Evolutionary conservation across 768 basidiomycete genomes (phyloP).

Genomic region (Rhizopogon rudus): DNA sequence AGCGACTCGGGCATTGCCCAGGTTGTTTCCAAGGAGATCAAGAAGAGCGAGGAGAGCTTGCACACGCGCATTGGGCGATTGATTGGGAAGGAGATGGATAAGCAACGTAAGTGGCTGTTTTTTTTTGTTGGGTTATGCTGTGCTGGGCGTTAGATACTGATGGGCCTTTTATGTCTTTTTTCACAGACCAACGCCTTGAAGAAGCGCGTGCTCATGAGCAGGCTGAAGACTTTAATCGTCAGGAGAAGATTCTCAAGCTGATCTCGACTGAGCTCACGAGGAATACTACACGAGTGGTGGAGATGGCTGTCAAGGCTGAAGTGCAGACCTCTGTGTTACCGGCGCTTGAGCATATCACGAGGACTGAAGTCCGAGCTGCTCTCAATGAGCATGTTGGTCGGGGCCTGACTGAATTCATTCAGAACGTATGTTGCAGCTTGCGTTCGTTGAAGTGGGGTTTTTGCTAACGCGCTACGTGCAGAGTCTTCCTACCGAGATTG

Average conservation of each 20-base stretch:
- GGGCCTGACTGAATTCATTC: constrained; percentile 67
- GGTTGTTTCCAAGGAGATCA: constrained; percentile 70
- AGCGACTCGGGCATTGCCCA: constrained; percentile 55
- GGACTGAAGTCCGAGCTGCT: constrained; percentile 72
- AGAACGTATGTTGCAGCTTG: constrained; percentile 44
- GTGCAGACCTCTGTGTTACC: constrained; percentile 83
- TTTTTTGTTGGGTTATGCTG: constrained; percentile 4
- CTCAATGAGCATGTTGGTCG: constrained; percentile 75
- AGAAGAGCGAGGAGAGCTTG: constrained; percentile 76
- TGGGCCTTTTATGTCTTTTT: constrained; percentile 2
- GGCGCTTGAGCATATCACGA: constrained; percentile 76
- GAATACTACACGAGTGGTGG: constrained; percentile 85
- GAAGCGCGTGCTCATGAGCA: constrained; percentile 76
- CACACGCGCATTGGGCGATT: constrained; percentile 73
- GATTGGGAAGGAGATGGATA: constrained; percentile 85
- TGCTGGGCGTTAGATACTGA: not conserved
- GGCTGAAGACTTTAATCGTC: constrained; percentile 74
- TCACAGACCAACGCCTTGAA: constrained; percentile 75
- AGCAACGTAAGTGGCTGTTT: constrained; percentile 59
- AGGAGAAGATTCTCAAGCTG: constrained; percentile 86
- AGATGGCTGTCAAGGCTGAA: constrained; percentile 82
- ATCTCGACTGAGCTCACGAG: constrained; percentile 84
- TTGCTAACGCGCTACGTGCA: constrained; percentile 23
- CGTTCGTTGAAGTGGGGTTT: not conserved
- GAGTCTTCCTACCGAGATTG: constrained; percentile 76